Evolutionary conservation across 2,329 filamentous ascomycete species (phyloP).

Genomic region (Xylariaceae sp.): DNA sequence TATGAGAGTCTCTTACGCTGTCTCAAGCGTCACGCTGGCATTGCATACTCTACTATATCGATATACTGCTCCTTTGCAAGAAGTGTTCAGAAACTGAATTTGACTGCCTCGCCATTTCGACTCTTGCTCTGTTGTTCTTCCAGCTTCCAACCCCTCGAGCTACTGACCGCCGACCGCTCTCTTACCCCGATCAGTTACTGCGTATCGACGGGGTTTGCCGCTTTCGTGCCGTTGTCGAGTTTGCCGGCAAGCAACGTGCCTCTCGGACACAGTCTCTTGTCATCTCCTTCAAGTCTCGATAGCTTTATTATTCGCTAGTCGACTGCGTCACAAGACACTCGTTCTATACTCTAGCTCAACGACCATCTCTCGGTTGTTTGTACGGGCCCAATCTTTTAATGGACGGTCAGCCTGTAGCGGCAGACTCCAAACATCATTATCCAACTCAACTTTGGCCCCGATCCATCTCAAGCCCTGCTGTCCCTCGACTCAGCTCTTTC

Average conservation of each 20-base stretch:
- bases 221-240: conserved; percentile 4
- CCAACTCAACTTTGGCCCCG: conserved; percentile 50
- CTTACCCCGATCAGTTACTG: not conserved
- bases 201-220: conserved; percentile 4
- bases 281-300: conserved; percentile 6
- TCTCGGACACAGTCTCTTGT: conserved; percentile 3
- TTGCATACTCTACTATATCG: conserved; percentile 34
- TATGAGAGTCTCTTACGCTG: conserved; percentile 18
- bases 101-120: conserved; percentile 14
- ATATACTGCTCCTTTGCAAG: conserved; percentile 23
- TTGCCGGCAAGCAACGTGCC: not conserved
- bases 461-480: conserved; percentile 43
- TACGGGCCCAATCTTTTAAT: conserved; percentile 49
- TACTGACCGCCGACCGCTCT: conserved; percentile 12
- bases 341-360: conserved; percentile 26
- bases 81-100: conserved; percentile 8
- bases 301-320: conserved; percentile 4
- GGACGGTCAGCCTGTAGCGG: conserved; percentile 57
- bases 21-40: conserved; percentile 30
- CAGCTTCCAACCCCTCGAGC: conserved; percentile 22
- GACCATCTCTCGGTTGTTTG: conserved; percentile 34
- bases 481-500: conserved; percentile 41
- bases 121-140: conserved; percentile 20
- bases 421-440: conserved; percentile 56
- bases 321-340: conserved; percentile 31